These are phyloP conservation scores for Mycogone perniciosa DNA, from an alignment of 2,329 filamentous ascomycete genomes.

Conservation along the genomic window DNA sequence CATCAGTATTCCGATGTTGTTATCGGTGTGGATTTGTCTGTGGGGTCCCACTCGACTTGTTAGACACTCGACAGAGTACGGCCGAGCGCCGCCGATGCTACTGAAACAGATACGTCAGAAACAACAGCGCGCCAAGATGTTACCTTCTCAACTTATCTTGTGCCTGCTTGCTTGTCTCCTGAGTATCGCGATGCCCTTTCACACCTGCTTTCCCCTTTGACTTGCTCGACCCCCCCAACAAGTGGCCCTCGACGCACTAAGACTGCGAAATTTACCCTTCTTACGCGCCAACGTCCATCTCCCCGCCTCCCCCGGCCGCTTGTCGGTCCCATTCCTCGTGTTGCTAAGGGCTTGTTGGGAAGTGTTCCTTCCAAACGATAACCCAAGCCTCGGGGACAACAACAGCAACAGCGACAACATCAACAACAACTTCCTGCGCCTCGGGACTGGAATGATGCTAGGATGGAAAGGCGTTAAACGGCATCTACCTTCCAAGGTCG, in stretches of 20 bases:
- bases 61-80: conserved; percentile 29
- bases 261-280: conserved; percentile 1
- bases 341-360: background rate
- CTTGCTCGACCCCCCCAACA: background rate
- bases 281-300: background rate
- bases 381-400: too few species aligned
- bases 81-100: conserved; percentile 32
- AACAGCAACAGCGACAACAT: too few species aligned
- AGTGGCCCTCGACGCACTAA: too few species aligned
- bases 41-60: conserved; percentile 26
- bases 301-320: background rate
- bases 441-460: conserved; percentile 23
- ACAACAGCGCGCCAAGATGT: conserved; percentile 11
- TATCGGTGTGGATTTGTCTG: conserved; percentile 20
- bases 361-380: background rate
- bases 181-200: conserved; percentile 5
- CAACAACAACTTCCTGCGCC: background rate
- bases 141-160: conserved; percentile 9
- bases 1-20: conserved; percentile 11
- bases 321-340: background rate
- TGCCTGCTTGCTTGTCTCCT: conserved; percentile 6
- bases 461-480: conserved; percentile 33
- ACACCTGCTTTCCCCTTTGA: background rate
- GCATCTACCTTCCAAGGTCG: conserved; percentile 28
- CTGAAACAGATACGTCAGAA: conserved; percentile 24